phyloP scores from a whole-genome alignment of 495 filamentous ascomycete genomes.

The Acidomyces sp. region DNA sequence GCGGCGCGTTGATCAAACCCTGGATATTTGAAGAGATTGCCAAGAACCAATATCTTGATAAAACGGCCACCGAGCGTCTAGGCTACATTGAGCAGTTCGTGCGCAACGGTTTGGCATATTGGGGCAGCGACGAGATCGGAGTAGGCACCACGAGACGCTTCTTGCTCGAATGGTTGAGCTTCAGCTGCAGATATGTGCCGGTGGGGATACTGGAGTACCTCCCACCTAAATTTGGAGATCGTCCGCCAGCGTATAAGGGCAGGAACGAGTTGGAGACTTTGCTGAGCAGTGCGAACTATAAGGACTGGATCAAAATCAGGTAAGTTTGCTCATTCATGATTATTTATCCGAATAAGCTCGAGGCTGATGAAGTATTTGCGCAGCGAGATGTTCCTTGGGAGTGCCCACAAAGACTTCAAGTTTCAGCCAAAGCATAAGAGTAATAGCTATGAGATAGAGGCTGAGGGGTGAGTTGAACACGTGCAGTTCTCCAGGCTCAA shows the following conservation, averaged over 20 bases:
- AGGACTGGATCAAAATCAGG: constrained; percentile 98
- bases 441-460: constrained; percentile 58
- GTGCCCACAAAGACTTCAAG: constrained; percentile 74
- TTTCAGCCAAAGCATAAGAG: constrained; percentile 99
- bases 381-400: constrained; percentile 95
- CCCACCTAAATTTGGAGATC: constrained; percentile 74
- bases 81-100: constrained; percentile 77
- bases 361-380: background rate
- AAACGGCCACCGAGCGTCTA: constrained; percentile 75
- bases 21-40: constrained; percentile 98
- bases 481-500: too few species aligned
- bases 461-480: too few species aligned
- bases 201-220: constrained; percentile 76
- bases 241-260: constrained; percentile 70
- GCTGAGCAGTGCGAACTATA: constrained; percentile 75
- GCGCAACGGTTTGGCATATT: constrained; percentile 78
- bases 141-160: constrained; percentile 80
- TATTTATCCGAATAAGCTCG: constrained; percentile 1
- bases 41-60: constrained; percentile 84
- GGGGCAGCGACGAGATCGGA: constrained; percentile 90
- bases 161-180: constrained; percentile 88
- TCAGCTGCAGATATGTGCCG: constrained; percentile 79
- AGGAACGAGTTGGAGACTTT: constrained; percentile 85
- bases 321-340: too few species aligned
- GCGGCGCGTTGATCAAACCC: constrained; percentile 87